Conservation (phyloP, 1,284 basidiomycete species). For the Vanrija pseudolonga region DNA sequence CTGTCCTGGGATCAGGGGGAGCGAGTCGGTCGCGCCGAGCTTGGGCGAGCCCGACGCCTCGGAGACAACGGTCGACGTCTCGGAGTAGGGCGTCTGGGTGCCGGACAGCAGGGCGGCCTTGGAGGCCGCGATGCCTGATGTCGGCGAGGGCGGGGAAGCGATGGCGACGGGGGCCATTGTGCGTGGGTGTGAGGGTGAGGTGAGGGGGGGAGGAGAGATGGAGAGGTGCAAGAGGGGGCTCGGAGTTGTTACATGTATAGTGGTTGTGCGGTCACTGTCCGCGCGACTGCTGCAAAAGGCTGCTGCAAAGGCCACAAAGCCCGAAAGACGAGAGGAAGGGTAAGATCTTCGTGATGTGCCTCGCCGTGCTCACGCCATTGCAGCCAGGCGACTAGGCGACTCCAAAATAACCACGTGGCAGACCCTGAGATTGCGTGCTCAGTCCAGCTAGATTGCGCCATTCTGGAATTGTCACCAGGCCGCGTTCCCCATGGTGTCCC, state of each 20-base stretch:
- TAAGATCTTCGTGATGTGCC: too few relatives aligned
- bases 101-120: slow-evolving; percentile 25
- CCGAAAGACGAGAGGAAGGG: too few relatives aligned
- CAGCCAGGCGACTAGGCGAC: too few relatives aligned
- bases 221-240: background rate
- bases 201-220: background rate
- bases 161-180: slow-evolving; percentile 14
- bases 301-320: too few relatives aligned
- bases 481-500: too few relatives aligned
- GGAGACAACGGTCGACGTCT: slow-evolving; percentile 40
- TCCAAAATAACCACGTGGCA: too few relatives aligned
- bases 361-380: too few relatives aligned
- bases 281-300: background rate
- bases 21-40: slow-evolving; percentile 18
- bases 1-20: slow-evolving; percentile 25
- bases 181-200: background rate
- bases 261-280: too few relatives aligned
- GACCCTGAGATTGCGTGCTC: too few relatives aligned
- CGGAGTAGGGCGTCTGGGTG: slow-evolving; percentile 36
- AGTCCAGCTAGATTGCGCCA: too few relatives aligned
- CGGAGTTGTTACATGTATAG: background rate
- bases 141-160: background rate
- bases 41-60: slow-evolving; percentile 26
- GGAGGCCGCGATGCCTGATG: background rate
- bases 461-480: too few relatives aligned